A percentile compares a stretch with the other conserved stretches of the same genome.
Conservation (phyloP, 148 eudicot species). For the Camellia granthamiana region DNA sequence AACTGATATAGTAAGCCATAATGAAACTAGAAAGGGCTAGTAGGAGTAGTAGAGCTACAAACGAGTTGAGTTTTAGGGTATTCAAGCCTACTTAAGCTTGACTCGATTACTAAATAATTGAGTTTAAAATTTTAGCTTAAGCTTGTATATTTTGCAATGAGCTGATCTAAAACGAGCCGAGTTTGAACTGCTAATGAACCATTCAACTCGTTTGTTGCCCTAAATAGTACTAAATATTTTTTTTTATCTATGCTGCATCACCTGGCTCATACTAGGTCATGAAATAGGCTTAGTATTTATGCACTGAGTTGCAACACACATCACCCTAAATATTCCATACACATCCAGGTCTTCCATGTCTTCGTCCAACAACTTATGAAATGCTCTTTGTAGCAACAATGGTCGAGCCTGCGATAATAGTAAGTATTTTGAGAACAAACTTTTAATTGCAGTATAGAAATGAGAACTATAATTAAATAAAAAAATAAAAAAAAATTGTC, state of each 20-base stretch:
- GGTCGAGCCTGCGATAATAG: slow-evolving; percentile 13
- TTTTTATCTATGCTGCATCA: not conserved
- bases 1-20: not conserved
- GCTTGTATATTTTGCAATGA: no score
- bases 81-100: no score
- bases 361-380: slow-evolving; percentile 16
- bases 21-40: not conserved
- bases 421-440: not conserved
- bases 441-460: not conserved
- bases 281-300: not conserved
- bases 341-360: slow-evolving; percentile 7
- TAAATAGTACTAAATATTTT: no score
- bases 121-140: no score
- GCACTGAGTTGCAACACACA: slow-evolving; percentile 17
- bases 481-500: not conserved
- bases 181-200: no score
- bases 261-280: slow-evolving; percentile 17
- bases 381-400: slow-evolving; percentile 13
- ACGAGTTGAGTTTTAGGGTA: no score
- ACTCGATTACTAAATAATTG: no score
- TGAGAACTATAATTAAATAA: not conserved
- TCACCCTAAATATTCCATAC: slow-evolving; percentile 14
- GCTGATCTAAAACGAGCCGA: no score
- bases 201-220: no score
- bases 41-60: not conserved